Base-by-base conservation (phyloP, 192 early-diverging fungal species). In the Martensiomyces pterosporus region DNA sequence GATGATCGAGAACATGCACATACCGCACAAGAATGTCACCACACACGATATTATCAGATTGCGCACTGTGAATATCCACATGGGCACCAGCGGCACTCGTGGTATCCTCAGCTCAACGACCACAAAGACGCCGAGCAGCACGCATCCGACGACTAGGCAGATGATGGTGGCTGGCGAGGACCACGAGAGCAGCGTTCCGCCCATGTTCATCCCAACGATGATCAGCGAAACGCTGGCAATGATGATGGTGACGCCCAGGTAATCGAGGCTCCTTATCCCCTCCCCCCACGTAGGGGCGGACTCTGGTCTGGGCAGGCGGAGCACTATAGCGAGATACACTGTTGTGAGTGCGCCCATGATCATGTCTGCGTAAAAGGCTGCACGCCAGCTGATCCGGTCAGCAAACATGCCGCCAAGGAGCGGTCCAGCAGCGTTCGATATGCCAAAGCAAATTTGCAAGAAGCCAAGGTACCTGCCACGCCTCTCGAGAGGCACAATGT, bases 341-440 rank as follows among this genome's bases (percentile, higher is more conserved):
- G 79, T 19, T 17, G 83, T 70, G 6, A 84, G 22, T 3, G 57
- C 58, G 17, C 89, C 87, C 60, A 94, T 55, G 19, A 83, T 83
- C 26, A 91, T 68, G 65, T 92, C 90, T 44, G 90, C 83, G 60
- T 77, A 91, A 54, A 91, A 91, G 29, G 81, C 86, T 59, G 85
- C 89, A 16, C 68, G 49, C 77, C 77, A 79, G 36, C 43, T 58
- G 26, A 79, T 25, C 23, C 40, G 44, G 43, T 82, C 79, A 1
- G 82, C 67, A 46, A 84, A 80, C 23, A 76, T 49, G 2, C 82
- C 82, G 17, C 82, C 82, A 15, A 83, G 19, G 3, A 83, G 57
- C 6, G 82, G 82, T 3, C 82, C 82, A 18, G 60, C 65, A 4
- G 72, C 72, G 9, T 78, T 81, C 2, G 88, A 78, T 10, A 84